These are phyloP conservation scores for Cymbomonas tetramitiformis DNA, from an alignment of 139 green algal genomes.

Conservation along the genomic window DNA sequence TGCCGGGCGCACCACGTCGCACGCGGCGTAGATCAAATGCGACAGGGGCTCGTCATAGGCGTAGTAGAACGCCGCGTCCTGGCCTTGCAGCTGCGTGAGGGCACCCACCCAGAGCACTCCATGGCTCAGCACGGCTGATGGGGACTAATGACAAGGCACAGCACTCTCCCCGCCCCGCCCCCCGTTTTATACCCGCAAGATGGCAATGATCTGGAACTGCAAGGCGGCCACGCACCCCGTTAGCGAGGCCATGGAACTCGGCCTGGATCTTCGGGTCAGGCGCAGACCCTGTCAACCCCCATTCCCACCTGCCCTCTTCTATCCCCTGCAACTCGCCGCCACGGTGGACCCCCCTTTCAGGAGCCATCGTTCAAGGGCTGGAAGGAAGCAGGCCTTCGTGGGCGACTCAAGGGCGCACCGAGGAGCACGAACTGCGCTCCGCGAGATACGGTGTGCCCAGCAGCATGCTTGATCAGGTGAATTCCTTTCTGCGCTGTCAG, in stretches of 20 bases:
- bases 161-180: neutral
- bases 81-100: constrained; percentile 31
- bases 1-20: no score
- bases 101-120: constrained; percentile 18
- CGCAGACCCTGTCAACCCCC: constrained; percentile 8
- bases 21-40: constrained; percentile 40
- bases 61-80: constrained; percentile 49
- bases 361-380: constrained; percentile 2
- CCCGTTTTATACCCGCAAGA: neutral
- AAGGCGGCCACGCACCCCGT: no score
- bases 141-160: neutral
- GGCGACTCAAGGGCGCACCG: no score
- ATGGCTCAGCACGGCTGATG: neutral
- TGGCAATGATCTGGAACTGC: no score
- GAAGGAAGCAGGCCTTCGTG: constrained; percentile 55
- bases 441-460: constrained; percentile 24
- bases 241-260: constrained; percentile 32
- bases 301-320: neutral
- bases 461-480: constrained; percentile 84
- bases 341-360: neutral
- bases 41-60: constrained; percentile 49
- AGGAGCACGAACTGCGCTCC: constrained; percentile 91
- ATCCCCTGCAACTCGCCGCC: neutral
- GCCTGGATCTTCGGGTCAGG: constrained; percentile 32
- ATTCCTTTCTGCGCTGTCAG: constrained; percentile 79